Base-by-base conservation (phyloP, 495 filamentous ascomycete genomes). In the Glutinoglossum americanum region DNA sequence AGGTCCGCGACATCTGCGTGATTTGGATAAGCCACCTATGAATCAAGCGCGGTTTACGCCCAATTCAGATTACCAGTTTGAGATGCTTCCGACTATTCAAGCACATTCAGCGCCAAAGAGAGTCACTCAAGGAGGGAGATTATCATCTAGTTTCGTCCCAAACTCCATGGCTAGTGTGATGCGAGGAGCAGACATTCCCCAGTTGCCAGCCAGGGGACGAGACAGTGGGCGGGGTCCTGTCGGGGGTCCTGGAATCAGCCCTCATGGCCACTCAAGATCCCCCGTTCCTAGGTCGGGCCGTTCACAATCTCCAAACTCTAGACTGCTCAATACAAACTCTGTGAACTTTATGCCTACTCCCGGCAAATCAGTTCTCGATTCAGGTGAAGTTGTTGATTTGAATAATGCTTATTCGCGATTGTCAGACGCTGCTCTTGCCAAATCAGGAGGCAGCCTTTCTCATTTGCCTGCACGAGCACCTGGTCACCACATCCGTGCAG, bases 341-440 rank as follows among this genome's bases (percentile, higher is more conserved):
- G 65, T 69, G 21, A 67, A 69, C 60, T 56, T 64, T 60, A 64
- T 70, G 66, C 62, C 66, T 66, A 61, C 55, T 51, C 68, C 69
- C 21, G 65, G 65, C 30, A 67, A 71, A 55, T 68, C 67, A 39
- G 62, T 72, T 44, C 62, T 80, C 7, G 73, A 75, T 35, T 75
- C 76, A 51, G 74, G 73, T 21, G 72, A 75, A 54, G 62, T 73
- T 3, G 63, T 82, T 37, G 77, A 79, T 58, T 76, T 79, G 67
- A 73, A 75, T 48, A 79, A 67, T 59, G 75, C 78, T 11, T 80
- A 82, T 64, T 72, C 76, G 37, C 71, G 78, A 26, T 67, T 82
- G n/a, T 85, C 83, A 0, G 82, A 86, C 64, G 81, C 78, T 30
- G 75, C 73, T 37, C 66, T 85, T 55, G 69, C 74, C 0, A 73